These are phyloP conservation scores for Micromonas pusilla DNA, from an alignment of 139 green algal species.

Conservation along the genomic window DNA sequence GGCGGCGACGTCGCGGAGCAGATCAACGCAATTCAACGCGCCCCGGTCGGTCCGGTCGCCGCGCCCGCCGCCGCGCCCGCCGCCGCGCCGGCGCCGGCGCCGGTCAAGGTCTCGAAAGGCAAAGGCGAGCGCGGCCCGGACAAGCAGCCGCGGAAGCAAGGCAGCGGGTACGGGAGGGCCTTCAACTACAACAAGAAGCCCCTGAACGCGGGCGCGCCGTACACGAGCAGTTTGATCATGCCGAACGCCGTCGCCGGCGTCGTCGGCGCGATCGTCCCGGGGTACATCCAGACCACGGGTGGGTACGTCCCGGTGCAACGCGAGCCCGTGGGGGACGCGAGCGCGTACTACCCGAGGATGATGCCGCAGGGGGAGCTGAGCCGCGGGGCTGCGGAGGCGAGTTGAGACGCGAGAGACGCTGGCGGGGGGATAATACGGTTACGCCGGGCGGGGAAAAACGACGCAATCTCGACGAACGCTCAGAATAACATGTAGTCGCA, in stretches of 20 bases:
- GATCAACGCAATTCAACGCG: too few relatives aligned
- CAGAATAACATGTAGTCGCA: too few relatives aligned
- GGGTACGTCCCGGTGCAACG: not conserved
- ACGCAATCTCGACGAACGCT: too few relatives aligned
- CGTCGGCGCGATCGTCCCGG: not conserved
- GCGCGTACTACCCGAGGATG: not conserved
- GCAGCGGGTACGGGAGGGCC: too few relatives aligned
- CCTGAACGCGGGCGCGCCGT: not conserved
- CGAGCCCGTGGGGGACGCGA: not conserved
- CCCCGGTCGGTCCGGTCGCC: too few relatives aligned
- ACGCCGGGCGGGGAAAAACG: too few relatives aligned
- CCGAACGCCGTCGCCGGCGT: not conserved
- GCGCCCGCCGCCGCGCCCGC: too few relatives aligned
- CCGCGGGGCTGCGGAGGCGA: not conserved
- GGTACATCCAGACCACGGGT: not conserved
- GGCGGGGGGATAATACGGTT: not conserved
- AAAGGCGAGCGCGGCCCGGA: too few relatives aligned
- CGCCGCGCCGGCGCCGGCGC: too few relatives aligned
- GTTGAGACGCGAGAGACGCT: not conserved
- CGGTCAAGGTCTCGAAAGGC: too few relatives aligned
- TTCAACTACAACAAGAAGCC: not conserved
- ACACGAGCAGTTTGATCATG: not conserved
- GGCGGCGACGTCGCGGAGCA: too few relatives aligned
- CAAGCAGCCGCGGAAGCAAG: too few relatives aligned
- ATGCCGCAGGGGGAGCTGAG: not conserved